A percentile compares a stretch with the other conserved stretches of the same genome.
Conservation (phyloP, 2,329 filamentous ascomycete genomes). For the Colletotrichum shisoi region DNA sequence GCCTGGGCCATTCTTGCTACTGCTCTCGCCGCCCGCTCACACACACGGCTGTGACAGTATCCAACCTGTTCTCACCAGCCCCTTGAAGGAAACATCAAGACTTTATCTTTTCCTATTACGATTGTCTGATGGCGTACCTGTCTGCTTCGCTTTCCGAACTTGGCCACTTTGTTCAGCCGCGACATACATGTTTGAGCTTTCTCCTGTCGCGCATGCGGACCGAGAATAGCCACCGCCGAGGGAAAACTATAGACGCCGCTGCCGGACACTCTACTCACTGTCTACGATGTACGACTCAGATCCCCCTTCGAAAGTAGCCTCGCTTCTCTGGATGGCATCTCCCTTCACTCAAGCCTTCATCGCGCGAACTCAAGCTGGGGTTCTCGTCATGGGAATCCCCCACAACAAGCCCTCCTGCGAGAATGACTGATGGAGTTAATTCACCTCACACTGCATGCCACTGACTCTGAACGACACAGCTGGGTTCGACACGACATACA, state of each 20-base stretch:
- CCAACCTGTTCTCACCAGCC: slow-evolving; percentile 6
- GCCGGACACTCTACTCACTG: no score
- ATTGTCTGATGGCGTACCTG: not conserved
- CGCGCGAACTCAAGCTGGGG: not conserved
- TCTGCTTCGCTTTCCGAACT: not conserved
- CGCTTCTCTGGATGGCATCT: not conserved
- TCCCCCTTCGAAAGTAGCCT: not conserved
- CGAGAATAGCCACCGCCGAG: not conserved
- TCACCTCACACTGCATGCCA: not conserved
- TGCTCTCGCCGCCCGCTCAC: not conserved
- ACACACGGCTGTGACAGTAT: not conserved
- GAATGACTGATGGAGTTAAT: slow-evolving; percentile 8
- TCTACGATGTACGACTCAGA: no score
- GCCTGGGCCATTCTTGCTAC: no score
- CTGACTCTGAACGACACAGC: slow-evolving; percentile 1
- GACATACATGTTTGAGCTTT: slow-evolving; percentile 25
- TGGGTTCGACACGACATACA: slow-evolving; percentile 1
- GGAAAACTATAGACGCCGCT: not conserved
- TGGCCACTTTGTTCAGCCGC: not conserved
- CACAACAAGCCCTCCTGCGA: not conserved
- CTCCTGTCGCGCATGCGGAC: not conserved
- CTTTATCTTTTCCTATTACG: not conserved
- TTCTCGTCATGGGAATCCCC: slow-evolving; percentile 4
- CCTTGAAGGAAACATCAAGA: slow-evolving; percentile 34
- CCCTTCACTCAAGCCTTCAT: not conserved